phyloP scores from a whole-genome alignment of 2,329 filamentous ascomycete species.

The Cercospora sp. region DNA sequence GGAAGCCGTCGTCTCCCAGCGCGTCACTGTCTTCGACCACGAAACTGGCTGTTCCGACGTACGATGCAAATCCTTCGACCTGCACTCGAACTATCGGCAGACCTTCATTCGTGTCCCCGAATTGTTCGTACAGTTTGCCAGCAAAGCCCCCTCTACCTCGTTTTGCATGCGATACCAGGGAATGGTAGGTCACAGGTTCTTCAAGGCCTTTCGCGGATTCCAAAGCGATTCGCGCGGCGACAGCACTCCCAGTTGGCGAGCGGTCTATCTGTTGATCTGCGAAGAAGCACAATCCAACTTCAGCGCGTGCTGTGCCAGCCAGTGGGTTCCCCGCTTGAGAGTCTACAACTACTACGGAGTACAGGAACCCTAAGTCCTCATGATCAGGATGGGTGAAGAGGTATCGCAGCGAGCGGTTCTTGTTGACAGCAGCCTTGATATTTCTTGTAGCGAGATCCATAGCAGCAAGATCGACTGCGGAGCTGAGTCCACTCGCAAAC shows the following conservation, averaged over 20 bases:
- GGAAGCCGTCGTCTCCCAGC: slow-evolving; percentile 17
- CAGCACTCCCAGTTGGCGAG: slow-evolving; percentile 39
- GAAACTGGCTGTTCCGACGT: slow-evolving; percentile 18
- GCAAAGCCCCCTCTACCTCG: slow-evolving; percentile 22
- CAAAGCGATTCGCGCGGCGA: slow-evolving; percentile 36
- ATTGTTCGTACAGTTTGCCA: slow-evolving; percentile 13
- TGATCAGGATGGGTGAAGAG: slow-evolving; percentile 34
- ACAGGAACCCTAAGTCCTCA: slow-evolving; percentile 37
- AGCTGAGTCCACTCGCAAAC: slow-evolving; percentile 36
- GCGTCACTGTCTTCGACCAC: slow-evolving; percentile 19
- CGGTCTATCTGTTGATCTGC: slow-evolving; percentile 52
- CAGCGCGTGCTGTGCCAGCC: slow-evolving; percentile 33
- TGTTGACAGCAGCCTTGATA: slow-evolving; percentile 39
- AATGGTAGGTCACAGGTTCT: slow-evolving; percentile 22
- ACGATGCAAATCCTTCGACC: slow-evolving; percentile 21
- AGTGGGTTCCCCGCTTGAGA: slow-evolving; percentile 23
- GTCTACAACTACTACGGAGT: slow-evolving; percentile 46
- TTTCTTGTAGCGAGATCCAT: slow-evolving; percentile 38
- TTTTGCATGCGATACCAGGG: slow-evolving; percentile 19
- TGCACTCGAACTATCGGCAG: slow-evolving; percentile 16
- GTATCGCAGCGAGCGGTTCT: slow-evolving; percentile 33
- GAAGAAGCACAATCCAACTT: slow-evolving; percentile 44
- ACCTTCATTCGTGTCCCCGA: neutral
- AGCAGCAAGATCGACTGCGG: slow-evolving; percentile 34
- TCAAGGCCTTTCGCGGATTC: slow-evolving; percentile 19